Evolutionary conservation across 2,329 filamentous ascomycete genomes (phyloP).

Genomic region (Chaetomiaceae sp.): DNA sequence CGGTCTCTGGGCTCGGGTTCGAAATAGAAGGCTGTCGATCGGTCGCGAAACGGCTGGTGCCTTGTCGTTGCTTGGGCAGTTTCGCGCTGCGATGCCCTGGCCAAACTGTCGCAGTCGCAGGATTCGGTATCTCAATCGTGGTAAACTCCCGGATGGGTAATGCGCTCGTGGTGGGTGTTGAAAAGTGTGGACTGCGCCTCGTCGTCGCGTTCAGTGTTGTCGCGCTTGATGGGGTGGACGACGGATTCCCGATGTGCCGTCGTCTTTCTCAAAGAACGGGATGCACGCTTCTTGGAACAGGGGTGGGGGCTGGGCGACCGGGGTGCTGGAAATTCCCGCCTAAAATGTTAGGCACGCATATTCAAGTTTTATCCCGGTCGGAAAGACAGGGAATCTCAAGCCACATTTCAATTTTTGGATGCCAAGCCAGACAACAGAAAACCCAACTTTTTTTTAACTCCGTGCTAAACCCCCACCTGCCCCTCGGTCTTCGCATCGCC

Average conservation of each 20-base stretch:
- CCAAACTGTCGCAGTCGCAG: neutral
- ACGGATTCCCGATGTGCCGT: neutral
- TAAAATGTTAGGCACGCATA: neutral
- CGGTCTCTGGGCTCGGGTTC: no score
- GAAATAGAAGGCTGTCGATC: no score
- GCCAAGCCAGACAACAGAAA: no score
- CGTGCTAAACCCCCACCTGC: neutral
- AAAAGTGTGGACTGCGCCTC: neutral
- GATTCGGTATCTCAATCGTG: neutral
- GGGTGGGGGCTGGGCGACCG: neutral
- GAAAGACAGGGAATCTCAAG: neutral
- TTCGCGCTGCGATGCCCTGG: neutral
- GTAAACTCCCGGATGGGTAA: neutral
- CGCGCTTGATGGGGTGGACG: neutral
- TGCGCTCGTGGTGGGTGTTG: slow-evolving; percentile 1
- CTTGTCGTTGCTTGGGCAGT: neutral
- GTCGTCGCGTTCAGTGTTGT: slow-evolving; percentile 6
- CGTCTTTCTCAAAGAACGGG: slow-evolving; percentile 2
- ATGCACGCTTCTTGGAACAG: slow-evolving; percentile 5
- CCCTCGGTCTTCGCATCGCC: neutral
- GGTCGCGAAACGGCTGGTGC: neutral
- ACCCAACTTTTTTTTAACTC: neutral
- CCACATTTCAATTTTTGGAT: neutral
- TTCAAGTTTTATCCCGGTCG: neutral
- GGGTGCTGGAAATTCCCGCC: neutral